Base-by-base conservation (phyloP, 148 eudicot genomes). In the Persicaria maculosa region DNA sequence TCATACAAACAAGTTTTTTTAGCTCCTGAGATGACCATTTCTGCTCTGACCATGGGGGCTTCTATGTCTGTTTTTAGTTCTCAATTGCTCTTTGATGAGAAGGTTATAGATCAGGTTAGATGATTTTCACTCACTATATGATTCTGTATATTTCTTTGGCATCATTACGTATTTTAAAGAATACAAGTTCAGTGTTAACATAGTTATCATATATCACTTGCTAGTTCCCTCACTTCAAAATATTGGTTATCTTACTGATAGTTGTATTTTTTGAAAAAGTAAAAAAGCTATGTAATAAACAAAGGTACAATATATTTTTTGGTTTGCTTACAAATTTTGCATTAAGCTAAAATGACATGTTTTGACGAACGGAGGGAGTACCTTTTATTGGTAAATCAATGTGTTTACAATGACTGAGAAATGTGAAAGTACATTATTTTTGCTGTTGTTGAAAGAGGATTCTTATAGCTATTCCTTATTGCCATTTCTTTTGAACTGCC, bases 1-100 rank as follows among this genome's bases (percentile, higher is more conserved):
- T 92, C 97, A 31, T 95, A 95, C 83, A 85, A 84, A 77, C 99
- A 95, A 88, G 91, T 95, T 75, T 95, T 92, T 83, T 85, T 95
- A 76, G 77, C 90, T 79, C 96, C 99, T 67, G 94, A 90, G 83
- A 92, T 86, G 91, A 85, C 93, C 71, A 62, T 90, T 75, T 90
- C 99, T 74, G 85, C 92, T 4, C 77, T 79, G 61, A 92, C 87
- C 78, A 71, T 84, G 78, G 99, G 99, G 74, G 97, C 97, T 64
- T 92, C 99, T 15, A 79, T 89, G 85, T 79, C 87, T 75, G 83
- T 95, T 77, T 92, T 95, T 73, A 95, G 92, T 67, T 87, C 97
- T 76, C 92, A 92, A 73, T 68, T 92, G 40, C 88, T 95, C 47
- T 92, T 78, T 76, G 97, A 95, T 77, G 97, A 89, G 88, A 95